Percentiles rank a stretch among this genome's conserved stretches.
phyloP scores from a whole-genome alignment of 805 yeast genomes.

The Kodamaea fukazawae region DNA sequence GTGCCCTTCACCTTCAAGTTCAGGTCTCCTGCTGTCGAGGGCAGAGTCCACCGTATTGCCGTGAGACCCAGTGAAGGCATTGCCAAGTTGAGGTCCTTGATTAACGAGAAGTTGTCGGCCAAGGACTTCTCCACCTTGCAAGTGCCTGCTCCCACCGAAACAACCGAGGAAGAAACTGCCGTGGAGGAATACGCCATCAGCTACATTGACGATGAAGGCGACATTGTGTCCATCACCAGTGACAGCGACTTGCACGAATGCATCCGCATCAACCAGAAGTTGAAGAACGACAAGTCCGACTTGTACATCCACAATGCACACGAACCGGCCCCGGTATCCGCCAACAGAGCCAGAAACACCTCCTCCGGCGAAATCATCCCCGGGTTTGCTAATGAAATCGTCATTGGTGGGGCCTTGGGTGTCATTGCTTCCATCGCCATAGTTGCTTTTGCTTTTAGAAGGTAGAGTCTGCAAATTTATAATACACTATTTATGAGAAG shows the following conservation, averaged over 20 bases:
- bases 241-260: constrained; percentile 75
- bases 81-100: constrained; percentile 41
- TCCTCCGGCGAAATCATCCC: constrained; percentile 33
- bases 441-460: constrained; percentile 52
- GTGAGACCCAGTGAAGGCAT: constrained; percentile 58
- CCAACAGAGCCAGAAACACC: constrained; percentile 10
- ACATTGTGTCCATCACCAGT: constrained; percentile 70
- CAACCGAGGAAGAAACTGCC: constrained; percentile 15
- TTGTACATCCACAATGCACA: constrained; percentile 68
- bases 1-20: constrained; percentile 64
- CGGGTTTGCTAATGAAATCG: constrained; percentile 58
- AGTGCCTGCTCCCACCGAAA: constrained; percentile 27
- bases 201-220: constrained; percentile 82
- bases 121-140: constrained; percentile 35
- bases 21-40: constrained; percentile 59
- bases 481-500: no score
- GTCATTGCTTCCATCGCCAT: constrained; percentile 58
- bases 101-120: constrained; percentile 40
- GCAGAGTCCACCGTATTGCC: constrained; percentile 72
- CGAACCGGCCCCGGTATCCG: constrained; percentile 31
- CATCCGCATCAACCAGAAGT: constrained; percentile 50
- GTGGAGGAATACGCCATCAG: constrained; percentile 57
- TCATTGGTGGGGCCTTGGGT: constrained; percentile 63
- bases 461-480: no score
- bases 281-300: constrained; percentile 62